Evolutionary conservation across 2,329 filamentous ascomycete species (phyloP).

Genomic region (Catunica adiposa): DNA sequence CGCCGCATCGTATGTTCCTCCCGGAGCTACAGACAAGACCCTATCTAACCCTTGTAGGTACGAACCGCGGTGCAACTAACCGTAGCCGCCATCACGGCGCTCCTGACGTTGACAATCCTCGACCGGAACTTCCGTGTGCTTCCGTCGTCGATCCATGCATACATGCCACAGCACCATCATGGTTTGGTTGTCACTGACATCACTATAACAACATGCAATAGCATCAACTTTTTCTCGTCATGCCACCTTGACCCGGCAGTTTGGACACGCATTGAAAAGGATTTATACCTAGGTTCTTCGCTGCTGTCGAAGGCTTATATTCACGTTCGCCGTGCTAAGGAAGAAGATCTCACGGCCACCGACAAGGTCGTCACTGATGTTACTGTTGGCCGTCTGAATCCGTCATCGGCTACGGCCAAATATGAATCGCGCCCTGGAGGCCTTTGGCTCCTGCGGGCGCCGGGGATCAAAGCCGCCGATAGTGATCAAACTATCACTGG

Average conservation of each 20-base stretch:
- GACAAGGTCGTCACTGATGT: slow-evolving; percentile 72
- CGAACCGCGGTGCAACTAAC: slow-evolving; percentile 61
- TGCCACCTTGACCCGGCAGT: slow-evolving; percentile 54
- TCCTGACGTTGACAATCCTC: slow-evolving; percentile 63
- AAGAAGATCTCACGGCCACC: slow-evolving; percentile 58
- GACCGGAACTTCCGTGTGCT: slow-evolving; percentile 80
- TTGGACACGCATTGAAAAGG: slow-evolving; percentile 81
- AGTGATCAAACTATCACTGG: slow-evolving; percentile 59
- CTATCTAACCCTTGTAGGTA: slow-evolving; percentile 25
- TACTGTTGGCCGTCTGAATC: slow-evolving; percentile 55
- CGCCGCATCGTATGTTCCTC: slow-evolving; percentile 8
- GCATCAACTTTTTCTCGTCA: slow-evolving; percentile 54
- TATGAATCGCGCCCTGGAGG: slow-evolving; percentile 70
- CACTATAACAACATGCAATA: slow-evolving; percentile 59
- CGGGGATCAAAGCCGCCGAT: slow-evolving; percentile 57
- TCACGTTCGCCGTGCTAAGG: slow-evolving; percentile 67
- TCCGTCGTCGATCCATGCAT: slow-evolving; percentile 68
- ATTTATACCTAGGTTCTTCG: slow-evolving; percentile 60
- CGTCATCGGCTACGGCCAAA: slow-evolving; percentile 30
- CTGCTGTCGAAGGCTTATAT: slow-evolving; percentile 67
- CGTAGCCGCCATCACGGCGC: slow-evolving; percentile 45
- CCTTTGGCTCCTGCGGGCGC: slow-evolving; percentile 66
- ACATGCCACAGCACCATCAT: slow-evolving; percentile 71
- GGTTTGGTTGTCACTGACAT: slow-evolving; percentile 78
- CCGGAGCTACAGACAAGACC: background rate